Evolutionary conservation across 805 yeast species (phyloP).

Genomic region (Cyberlindnera suaveolens): DNA sequence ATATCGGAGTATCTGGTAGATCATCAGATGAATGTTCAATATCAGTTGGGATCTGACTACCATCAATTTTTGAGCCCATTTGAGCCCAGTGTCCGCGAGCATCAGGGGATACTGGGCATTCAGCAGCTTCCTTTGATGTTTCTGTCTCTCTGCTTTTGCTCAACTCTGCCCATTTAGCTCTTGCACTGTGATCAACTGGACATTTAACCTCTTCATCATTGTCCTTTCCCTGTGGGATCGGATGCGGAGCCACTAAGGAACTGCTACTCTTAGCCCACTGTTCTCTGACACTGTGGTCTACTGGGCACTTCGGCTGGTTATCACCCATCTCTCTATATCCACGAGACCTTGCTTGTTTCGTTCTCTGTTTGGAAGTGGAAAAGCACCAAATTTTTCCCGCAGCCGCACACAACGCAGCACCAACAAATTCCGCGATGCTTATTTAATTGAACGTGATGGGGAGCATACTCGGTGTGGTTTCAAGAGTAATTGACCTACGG

Average conservation of each 20-base stretch:
- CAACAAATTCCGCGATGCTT: no score
- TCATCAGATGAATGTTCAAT: conserved; percentile 38
- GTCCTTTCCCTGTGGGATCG: not conserved
- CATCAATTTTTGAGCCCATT: conserved; percentile 22
- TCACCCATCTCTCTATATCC: not conserved
- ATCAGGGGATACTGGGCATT: conserved; percentile 65
- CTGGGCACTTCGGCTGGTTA: conserved; percentile 48
- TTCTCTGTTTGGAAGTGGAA: no score
- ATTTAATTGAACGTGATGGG: no score
- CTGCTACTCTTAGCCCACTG: conserved; percentile 42
- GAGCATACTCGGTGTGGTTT: no score
- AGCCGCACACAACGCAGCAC: no score
- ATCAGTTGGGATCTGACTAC: conserved; percentile 14
- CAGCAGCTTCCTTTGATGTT: conserved; percentile 16
- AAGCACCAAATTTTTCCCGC: no score
- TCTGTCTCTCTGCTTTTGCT: conserved; percentile 17
- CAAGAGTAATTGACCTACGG: no score
- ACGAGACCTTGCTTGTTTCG: no score
- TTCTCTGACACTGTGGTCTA: conserved; percentile 54
- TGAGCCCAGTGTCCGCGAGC: conserved; percentile 55
- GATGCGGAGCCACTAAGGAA: conserved; percentile 6
- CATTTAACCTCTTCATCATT: conserved; percentile 35
- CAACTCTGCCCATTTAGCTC: conserved; percentile 50
- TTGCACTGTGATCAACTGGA: conserved; percentile 63
- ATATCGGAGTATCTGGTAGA: conserved; percentile 29